A percentile compares a stretch with the other conserved stretches of the same genome.
Conservation (phyloP, 2,329 filamentous ascomycete species). For the Colletotrichum sublineola region DNA sequence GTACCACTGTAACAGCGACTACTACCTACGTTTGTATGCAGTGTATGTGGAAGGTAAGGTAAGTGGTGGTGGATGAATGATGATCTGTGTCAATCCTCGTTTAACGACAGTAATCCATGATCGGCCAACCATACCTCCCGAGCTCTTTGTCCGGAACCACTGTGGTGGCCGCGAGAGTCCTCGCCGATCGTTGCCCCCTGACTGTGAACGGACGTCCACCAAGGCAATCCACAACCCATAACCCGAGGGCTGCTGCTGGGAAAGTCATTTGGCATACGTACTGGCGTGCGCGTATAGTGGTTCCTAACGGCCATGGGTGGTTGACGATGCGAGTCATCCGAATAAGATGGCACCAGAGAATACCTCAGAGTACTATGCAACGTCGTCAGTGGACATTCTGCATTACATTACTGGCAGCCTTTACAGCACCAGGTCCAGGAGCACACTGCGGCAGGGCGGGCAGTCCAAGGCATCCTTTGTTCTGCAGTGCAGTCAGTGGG, state of each 20-base stretch:
- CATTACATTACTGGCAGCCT: slow-evolving; percentile 10
- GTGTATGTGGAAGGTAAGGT: slow-evolving; percentile 9
- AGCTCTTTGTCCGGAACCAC: background rate
- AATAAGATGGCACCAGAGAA: background rate
- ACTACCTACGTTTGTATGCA: background rate
- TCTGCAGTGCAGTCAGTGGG: background rate
- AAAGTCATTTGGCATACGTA: background rate
- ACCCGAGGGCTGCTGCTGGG: slow-evolving; percentile 1
- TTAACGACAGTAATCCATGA: slow-evolving; percentile 6
- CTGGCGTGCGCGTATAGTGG: background rate
- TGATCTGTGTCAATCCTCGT: slow-evolving; percentile 20
- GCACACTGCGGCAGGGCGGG: background rate
- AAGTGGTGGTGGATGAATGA: slow-evolving; percentile 1
- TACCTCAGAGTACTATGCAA: background rate
- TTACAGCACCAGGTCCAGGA: slow-evolving; percentile 1
- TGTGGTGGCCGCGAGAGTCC: background rate
- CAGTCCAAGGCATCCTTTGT: slow-evolving; percentile 5
- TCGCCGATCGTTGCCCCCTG: background rate
- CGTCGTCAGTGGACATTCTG: slow-evolving; percentile 2
- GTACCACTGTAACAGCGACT: slow-evolving; percentile 7
- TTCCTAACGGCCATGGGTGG: slow-evolving; percentile 3
- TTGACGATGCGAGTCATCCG: slow-evolving; percentile 34
- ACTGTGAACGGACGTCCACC: background rate
- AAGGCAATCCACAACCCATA: slow-evolving; percentile 12
- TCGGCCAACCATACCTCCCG: background rate